Base-by-base conservation (phyloP, 2,329 filamentous ascomycete species). In the Rhexocercosporidium sp. region DNA sequence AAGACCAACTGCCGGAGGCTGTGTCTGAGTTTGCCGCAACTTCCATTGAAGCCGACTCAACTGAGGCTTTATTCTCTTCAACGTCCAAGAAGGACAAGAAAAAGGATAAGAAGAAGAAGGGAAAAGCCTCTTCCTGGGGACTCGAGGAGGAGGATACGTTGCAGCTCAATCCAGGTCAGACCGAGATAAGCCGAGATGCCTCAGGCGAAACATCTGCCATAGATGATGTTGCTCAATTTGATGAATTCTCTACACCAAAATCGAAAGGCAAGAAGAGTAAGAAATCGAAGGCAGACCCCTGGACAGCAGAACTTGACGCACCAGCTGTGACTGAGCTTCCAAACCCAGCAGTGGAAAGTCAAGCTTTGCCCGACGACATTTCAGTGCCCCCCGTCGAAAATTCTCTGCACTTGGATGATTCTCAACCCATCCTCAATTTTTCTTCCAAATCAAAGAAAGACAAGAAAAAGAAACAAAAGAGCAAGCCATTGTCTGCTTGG, bases 81-180 rank as follows among this genome's bases (percentile, higher is more conserved):
- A 68, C 60, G 66, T 77, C 78, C 37, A 81, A 82, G 73, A 82
- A 82, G 59, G 78, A 79, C 31, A 81, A 81, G 72, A 80, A 80
- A 59, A 82, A 82, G 67, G 75, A 73, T 6, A 74, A 77, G 53
- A 69, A 77, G 53, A 69, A 71, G 66, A 71, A 69, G 53, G 57
- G 56, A 37, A 73, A 72, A 56, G 51, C 44, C 22, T 64, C 67
- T n/a, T 27, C 44, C 18, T 67, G 60, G 67, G 59, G 67, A 51
- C 44, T 56, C 18, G 70, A 71, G 18, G 64, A 61, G 49, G 27
- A 16, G 16, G 27, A 27, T 8, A 62, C 22, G 14, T 20, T 27
- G 20, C 47, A 56, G 46, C 14, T 41, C 44, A 9, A 49, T 3
- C 46, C 31, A 54, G 16, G 3, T 27, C 49, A 31, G 25, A 39